Evolutionary conservation across 2,329 filamentous ascomycete species (phyloP), one percentile per base, ranked within the genome.

Genomic region (Cladophialophora yegresii): DNA sequence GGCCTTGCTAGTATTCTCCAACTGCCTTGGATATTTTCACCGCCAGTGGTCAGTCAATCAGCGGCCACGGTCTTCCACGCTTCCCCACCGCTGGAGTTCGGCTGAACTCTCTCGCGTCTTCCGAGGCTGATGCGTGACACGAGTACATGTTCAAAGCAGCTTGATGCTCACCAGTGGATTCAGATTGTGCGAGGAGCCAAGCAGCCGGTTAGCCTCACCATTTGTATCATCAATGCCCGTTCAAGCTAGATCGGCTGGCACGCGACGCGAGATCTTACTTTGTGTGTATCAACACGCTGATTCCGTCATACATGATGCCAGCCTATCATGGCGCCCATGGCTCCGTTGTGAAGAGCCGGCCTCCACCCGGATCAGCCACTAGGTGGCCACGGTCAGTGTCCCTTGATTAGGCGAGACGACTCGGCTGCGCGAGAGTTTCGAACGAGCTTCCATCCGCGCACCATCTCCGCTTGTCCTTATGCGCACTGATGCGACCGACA

Each of bases 231-330:
- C 57, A 43, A 1, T 30, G 53, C 53, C 58, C 47, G 54, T 54
- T 63, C 43, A 55, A 61, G 61, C 65, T 62, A 64, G 65, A 49
- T 40, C 28, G 28, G 60, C 28, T 59, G 54, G 61, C 63, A 66
- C 66, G 66, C 64, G 64, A 68, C 64, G 64, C 66, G 66, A 66
- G 61, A 68, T 68, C 66, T 68, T 62, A 68, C 61, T 65, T 61
- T 68, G 64, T 40, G 59, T 59, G 66, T 62, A 55, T 66, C 58
- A 58, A 57, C 47, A 26, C 33, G 56, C 51, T 36, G 49, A 61
- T 62, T 58, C 60, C 64, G 66, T 68, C 66, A 68, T 66, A 53
- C 63, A n/a, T 30, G 26, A 43, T 45, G 47, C 55, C 49, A 62
- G 51, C 66, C 63, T 56, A 66, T 68, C 56, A 61, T 60, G 63